Evolutionary conservation across 495 filamentous ascomycete species (phyloP).

Genomic region (Apodospora peruviana): DNA sequence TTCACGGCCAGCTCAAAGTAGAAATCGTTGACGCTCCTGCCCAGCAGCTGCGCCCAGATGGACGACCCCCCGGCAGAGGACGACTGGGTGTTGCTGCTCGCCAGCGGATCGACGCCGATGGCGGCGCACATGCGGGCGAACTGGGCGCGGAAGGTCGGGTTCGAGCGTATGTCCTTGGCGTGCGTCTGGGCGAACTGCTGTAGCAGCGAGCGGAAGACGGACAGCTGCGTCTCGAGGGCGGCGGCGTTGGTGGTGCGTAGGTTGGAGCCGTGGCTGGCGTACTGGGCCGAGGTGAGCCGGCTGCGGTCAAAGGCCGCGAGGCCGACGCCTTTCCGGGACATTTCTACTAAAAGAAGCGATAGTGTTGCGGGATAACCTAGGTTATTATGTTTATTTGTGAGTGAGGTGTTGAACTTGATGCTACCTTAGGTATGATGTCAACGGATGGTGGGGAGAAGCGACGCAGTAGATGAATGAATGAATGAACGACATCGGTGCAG

Average conservation of each 20-base stretch:
- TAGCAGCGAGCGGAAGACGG: conserved; percentile 89
- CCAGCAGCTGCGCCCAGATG: conserved; percentile 90
- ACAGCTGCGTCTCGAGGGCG: conserved; percentile 83
- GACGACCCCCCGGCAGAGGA: conserved; percentile 49
- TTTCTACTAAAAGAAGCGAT: no score
- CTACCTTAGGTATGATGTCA: no score
- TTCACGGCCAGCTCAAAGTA: conserved; percentile 94
- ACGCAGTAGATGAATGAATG: no score
- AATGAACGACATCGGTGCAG: no score
- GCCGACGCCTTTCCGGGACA: conserved; percentile 73
- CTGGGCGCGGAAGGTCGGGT: conserved; percentile 90
- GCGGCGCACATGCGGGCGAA: conserved; percentile 98
- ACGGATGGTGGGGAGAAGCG: no score
- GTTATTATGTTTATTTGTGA: no score
- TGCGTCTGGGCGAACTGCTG: conserved; percentile 94
- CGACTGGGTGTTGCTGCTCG: conserved; percentile 53
- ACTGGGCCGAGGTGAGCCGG: conserved; percentile 72
- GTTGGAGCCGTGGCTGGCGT: conserved; percentile 79
- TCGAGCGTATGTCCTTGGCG: conserved; percentile 88
- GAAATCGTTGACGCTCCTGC: conserved; percentile 90
- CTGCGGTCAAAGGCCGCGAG: conserved; percentile 87
- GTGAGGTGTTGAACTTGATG: no score
- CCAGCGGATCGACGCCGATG: conserved; percentile 91
- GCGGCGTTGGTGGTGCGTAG: conserved; percentile 74
- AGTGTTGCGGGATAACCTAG: no score